Percentiles rank a stretch among this genome's conserved stretches.
Conservation (phyloP, 352 stramenopile genomes). For the Phytopythium sindhum region DNA sequence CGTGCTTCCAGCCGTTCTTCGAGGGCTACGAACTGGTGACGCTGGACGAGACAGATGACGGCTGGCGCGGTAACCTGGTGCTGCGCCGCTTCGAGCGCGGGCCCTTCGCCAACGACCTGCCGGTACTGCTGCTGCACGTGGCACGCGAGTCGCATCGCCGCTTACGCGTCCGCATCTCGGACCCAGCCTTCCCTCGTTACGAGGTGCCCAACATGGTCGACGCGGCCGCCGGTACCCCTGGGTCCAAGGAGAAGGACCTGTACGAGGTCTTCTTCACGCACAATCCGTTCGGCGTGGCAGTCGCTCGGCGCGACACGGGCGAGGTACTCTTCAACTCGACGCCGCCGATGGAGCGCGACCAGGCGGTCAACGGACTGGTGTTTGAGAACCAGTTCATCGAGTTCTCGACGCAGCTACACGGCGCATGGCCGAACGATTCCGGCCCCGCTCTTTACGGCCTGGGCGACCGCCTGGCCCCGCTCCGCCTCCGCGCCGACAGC, state of each 20-base stretch:
- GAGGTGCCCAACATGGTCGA: constrained; percentile 51
- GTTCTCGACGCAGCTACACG: constrained; percentile 60
- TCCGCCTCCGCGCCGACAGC: constrained; percentile 34
- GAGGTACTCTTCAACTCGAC: constrained; percentile 88
- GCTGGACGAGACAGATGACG: constrained; percentile 43
- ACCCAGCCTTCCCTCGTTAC: constrained; percentile 64
- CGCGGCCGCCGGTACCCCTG: constrained; percentile 5
- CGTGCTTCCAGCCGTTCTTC: constrained; percentile 68
- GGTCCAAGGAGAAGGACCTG: constrained; percentile 4
- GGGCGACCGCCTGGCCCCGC: constrained; percentile 54
- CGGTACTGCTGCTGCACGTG: constrained; percentile 61
- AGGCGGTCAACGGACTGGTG: constrained; percentile 58
- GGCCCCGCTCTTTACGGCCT: constrained; percentile 65
- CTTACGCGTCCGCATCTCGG: constrained; percentile 78
- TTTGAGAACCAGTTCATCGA: constrained; percentile 89
- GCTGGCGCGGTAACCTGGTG: constrained; percentile 56
- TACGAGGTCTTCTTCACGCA: constrained; percentile 65
- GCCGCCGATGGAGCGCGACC: constrained; percentile 29
- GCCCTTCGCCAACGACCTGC: constrained; percentile 78
- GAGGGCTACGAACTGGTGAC: constrained; percentile 69
- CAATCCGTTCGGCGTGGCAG: constrained; percentile 66
- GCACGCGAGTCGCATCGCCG: constrained; percentile 39
- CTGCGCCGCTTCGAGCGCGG: constrained; percentile 38
- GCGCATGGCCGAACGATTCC: neutral
- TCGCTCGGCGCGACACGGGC: constrained; percentile 45